phyloP scores from a whole-genome alignment of 2,329 filamentous ascomycete genomes.

The Colletotrichum simmondsii region DNA sequence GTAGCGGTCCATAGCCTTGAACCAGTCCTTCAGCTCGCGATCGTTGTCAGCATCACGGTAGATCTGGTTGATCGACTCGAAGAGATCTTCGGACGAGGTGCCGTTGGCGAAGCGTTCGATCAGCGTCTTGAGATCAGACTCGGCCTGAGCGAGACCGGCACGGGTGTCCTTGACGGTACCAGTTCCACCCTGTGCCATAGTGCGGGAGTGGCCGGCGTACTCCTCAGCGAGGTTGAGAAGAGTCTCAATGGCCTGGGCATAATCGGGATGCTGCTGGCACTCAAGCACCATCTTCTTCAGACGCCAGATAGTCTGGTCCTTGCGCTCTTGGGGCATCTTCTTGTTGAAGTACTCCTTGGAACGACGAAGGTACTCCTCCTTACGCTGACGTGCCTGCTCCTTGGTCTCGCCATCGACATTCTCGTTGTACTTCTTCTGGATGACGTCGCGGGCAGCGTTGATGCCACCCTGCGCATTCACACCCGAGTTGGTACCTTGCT shows the following conservation, averaged over 20 bases:
- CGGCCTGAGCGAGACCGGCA: conserved; percentile 74
- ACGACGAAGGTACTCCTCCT: conserved; percentile 56
- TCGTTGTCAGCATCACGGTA: conserved; percentile 90
- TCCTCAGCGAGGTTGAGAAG: conserved; percentile 85
- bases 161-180: conserved; percentile 80
- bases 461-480: conserved; percentile 63
- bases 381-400: conserved; percentile 56
- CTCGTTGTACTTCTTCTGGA: conserved; percentile 67
- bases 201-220: conserved; percentile 81
- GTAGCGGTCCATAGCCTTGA: conserved; percentile 80
- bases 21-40: conserved; percentile 89
- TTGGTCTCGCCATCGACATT: conserved; percentile 75
- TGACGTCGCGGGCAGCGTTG: conserved; percentile 51
- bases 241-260: conserved; percentile 90
- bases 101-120: conserved; percentile 97
- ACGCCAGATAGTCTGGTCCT: conserved; percentile 90
- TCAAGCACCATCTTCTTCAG: conserved; percentile 98
- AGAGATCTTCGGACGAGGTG: conserved; percentile 88
- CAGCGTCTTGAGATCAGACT: conserved; percentile 85
- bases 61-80: conserved; percentile 84
- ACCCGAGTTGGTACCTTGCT: conserved; percentile 53
- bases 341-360: conserved; percentile 81
- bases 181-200: conserved; percentile 70
- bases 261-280: conserved; percentile 94
- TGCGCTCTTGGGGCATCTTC: conserved; percentile 93